phyloP scores from a whole-genome alignment of 805 yeast species.

The Crinitomyces ghanaensis region DNA sequence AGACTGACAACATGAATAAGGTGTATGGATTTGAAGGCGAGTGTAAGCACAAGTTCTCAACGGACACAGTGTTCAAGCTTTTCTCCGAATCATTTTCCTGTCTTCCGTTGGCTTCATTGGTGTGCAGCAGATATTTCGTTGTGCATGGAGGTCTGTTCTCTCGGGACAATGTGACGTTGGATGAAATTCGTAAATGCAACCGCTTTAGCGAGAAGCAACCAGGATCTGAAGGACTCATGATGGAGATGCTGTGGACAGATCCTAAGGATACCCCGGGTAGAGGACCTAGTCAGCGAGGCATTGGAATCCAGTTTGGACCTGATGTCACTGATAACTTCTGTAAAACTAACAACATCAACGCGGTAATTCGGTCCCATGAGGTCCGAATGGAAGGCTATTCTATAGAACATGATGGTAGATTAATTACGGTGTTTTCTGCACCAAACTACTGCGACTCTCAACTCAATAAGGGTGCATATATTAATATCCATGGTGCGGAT shows the following conservation, averaged over 20 bases:
- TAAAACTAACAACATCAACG: slow-evolving; percentile 55
- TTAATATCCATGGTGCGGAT: slow-evolving; percentile 47
- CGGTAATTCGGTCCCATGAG: slow-evolving; percentile 88
- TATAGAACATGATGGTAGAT: slow-evolving; percentile 71
- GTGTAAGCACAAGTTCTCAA: slow-evolving; percentile 72
- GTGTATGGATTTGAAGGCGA: slow-evolving; percentile 96
- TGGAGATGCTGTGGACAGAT: slow-evolving; percentile 97
- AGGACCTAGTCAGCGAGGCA: slow-evolving; percentile 84
- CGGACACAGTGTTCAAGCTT: slow-evolving; percentile 65
- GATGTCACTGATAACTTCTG: slow-evolving; percentile 80
- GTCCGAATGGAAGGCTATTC: slow-evolving; percentile 88
- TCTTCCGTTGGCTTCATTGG: slow-evolving; percentile 74
- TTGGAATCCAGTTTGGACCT: slow-evolving; percentile 95
- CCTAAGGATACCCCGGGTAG: slow-evolving; percentile 75
- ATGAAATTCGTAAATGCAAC: slow-evolving; percentile 61
- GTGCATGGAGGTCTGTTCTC: slow-evolving; percentile 96
- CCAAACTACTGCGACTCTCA: slow-evolving; percentile 94
- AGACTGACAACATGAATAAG: slow-evolving; percentile 92
- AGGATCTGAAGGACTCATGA: slow-evolving; percentile 81
- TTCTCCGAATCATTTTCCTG: slow-evolving; percentile 79
- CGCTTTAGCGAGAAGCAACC: slow-evolving; percentile 67
- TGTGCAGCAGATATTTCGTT: slow-evolving; percentile 68
- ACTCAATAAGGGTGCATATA: slow-evolving; percentile 83
- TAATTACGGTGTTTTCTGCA: slow-evolving; percentile 93
- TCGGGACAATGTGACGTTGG: slow-evolving; percentile 54